Conservation (phyloP, 1,284 basidiomycete species). For the Neolentinus lepideus region DNA sequence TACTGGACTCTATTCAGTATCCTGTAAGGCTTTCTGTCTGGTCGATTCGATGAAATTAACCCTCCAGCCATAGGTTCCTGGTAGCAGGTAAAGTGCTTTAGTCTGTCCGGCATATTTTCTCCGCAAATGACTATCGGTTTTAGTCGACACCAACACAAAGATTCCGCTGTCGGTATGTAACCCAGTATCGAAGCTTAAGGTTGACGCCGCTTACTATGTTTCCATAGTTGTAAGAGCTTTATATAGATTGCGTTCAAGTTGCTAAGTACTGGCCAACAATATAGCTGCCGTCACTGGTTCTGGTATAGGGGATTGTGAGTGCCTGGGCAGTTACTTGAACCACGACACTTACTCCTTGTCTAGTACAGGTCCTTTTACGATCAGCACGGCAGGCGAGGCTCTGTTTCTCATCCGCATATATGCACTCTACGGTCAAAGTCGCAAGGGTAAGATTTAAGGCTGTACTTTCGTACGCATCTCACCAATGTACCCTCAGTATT, state of each 20-base stretch:
- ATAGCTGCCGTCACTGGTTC: background rate
- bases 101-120: too few relatives aligned
- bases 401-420: background rate
- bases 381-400: background rate
- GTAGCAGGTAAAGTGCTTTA: background rate
- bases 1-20: background rate
- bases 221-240: background rate
- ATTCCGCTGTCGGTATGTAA: background rate
- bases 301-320: background rate
- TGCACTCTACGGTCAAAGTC: background rate
- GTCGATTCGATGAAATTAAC: background rate
- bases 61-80: background rate
- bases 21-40: background rate
- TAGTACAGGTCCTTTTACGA: background rate
- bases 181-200: background rate
- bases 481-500: background rate
- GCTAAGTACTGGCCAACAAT: background rate
- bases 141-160: background rate
- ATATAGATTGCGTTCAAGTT: too few relatives aligned
- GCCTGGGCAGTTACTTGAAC: background rate
- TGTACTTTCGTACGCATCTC: too few relatives aligned
- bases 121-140: too few relatives aligned
- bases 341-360: background rate
- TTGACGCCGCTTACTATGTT: background rate
- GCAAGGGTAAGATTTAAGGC: background rate